Percentiles rank a stretch among this genome's conserved stretches.
Conservation (phyloP, 148 eudicot genomes). For the Vaccinium darrowii region DNA sequence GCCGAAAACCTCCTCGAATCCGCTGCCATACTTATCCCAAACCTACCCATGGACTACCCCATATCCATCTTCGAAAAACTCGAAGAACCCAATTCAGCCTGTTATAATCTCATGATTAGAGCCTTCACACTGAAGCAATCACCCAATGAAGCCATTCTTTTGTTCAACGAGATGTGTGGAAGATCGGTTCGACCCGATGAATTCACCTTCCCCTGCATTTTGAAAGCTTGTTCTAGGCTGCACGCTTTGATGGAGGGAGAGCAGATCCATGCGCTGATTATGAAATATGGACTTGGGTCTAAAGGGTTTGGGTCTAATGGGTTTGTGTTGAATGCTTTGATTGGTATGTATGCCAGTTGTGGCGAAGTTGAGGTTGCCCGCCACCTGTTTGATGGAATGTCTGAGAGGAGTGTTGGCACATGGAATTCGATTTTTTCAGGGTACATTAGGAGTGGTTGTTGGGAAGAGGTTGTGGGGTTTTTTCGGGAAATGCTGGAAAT, state of each 20-base stretch:
- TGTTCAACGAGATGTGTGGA: conserved; percentile 36
- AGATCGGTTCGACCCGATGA: conserved; percentile 20
- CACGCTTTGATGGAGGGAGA: conserved; percentile 34
- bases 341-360: conserved; percentile 35
- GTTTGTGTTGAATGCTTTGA: conserved; percentile 33
- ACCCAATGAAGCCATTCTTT: conserved; percentile 21
- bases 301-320: conserved; percentile 19
- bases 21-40: conserved; percentile 34
- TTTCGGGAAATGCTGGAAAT: conserved; percentile 27
- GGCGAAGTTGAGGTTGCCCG: conserved; percentile 33
- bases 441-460: conserved; percentile 29
- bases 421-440: conserved; percentile 42
- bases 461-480: conserved; percentile 35
- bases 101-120: conserved; percentile 37
- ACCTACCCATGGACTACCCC: conserved; percentile 31
- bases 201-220: conserved; percentile 34
- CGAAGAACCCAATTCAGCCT: conserved; percentile 26
- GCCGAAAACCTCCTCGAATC: conserved; percentile 43
- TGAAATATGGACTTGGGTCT: conserved; percentile 26
- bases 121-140: conserved; percentile 22
- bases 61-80: conserved; percentile 32
- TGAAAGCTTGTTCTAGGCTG: conserved; percentile 35
- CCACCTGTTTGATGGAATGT: conserved; percentile 33
- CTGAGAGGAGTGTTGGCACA: conserved; percentile 23
- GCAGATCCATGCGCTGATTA: conserved; percentile 29